Evolutionary conservation across 2,329 filamentous ascomycete species (phyloP), one percentile per base, ranked within the genome.

Genomic region (Xylaria sp.): DNA sequence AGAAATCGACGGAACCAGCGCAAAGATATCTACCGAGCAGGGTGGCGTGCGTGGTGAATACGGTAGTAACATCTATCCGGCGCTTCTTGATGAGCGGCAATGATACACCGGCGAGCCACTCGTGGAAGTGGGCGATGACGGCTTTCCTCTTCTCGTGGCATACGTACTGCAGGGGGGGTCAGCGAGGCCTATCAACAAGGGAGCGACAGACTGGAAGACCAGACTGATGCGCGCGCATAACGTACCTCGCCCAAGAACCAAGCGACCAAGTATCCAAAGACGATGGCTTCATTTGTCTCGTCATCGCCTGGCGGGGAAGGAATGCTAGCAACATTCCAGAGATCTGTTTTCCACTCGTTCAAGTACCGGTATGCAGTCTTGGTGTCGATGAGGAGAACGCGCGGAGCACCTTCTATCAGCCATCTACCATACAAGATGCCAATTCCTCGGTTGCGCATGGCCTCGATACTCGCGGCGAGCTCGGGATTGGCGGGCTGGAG

Each of bases 31-130:
- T 88, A 63, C 94, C 94, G 53, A 99, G 85, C 9, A 99, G 83
- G 4, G 94, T 97, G 23, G 94, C 94, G 76, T 97, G 94, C 1
- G 94, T 99, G 48, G 94, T 99, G 79, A 97, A 97, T 74, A 97
- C 97, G 67, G 94, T 97, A 16, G 94, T 97, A 54, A 97, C 84
- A 72, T 97, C 94, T 75, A 97, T 97, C 71, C 90, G 89, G 63
- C 94, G 87, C 82, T 90, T 96, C 80, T 95, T 96, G 78, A 87
- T 89, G 66, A 97, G 83, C 30, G 94, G 94, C 39, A 97, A 81
- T 54, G 91, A 93, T 54, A 97, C 94, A 76, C 93, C 94, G 9
- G 94, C 89, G 58, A 99, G 84, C 94, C 94, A 99, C 76, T 99
- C 94, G 79, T 99, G 94, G 80, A 97, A 97, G 76, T 99, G 94